Evolutionary conservation across 345 rosid genomes (phyloP).

Genomic region (Hibiscus trionum): DNA sequence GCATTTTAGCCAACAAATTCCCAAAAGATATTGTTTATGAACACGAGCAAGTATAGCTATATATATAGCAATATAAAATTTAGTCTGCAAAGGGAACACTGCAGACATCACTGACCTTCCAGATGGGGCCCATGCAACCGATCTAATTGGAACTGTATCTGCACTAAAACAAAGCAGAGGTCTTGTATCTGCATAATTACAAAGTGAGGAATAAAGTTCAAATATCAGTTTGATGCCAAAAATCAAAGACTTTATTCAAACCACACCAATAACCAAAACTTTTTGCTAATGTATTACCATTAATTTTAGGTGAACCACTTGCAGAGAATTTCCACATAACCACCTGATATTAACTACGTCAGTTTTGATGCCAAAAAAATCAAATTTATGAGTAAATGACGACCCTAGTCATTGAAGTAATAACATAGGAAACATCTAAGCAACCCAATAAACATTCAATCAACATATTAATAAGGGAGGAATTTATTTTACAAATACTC

Average conservation of each 20-base stretch:
- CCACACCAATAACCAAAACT: not conserved
- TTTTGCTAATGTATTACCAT: not conserved
- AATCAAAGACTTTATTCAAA: not conserved
- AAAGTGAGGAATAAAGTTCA: constrained; percentile 4
- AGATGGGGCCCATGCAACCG: constrained; percentile 83
- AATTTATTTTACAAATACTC: not conserved
- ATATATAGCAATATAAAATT: not conserved
- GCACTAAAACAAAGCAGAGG: constrained; percentile 83
- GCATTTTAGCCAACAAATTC: not conserved
- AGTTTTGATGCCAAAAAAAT: not conserved
- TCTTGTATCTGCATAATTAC: constrained; percentile 59
- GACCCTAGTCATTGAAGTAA: not conserved
- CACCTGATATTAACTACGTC: constrained; percentile 44
- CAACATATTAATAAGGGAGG: not conserved
- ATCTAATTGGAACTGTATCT: constrained; percentile 72
- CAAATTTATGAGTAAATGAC: not conserved
- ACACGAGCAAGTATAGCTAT: not conserved
- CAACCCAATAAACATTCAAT: not conserved
- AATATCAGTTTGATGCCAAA: not conserved
- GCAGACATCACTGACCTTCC: constrained; percentile 38
- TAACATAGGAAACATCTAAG: not conserved
- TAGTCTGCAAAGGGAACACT: not conserved
- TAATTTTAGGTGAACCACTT: constrained; percentile 49
- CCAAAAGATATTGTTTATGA: not conserved
- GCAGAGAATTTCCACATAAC: constrained; percentile 85